These are phyloP conservation scores for Dillenia suffruticosa DNA, from an alignment of 164 flowering plant genomes.

Conservation along the genomic window DNA sequence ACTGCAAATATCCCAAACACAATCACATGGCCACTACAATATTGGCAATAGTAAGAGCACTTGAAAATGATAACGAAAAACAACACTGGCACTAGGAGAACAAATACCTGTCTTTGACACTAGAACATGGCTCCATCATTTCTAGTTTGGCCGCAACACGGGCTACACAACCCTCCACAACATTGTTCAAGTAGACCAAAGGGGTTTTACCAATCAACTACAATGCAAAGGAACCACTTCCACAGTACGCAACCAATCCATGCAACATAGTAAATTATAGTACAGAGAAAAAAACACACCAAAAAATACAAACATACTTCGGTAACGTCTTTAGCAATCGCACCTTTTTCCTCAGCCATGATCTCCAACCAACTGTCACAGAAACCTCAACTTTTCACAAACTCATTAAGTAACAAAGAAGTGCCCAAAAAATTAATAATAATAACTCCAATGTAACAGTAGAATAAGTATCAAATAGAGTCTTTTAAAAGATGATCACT, in stretches of 20 bases:
- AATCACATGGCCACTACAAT: too few relatives aligned
- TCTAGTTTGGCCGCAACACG: conserved; percentile 54
- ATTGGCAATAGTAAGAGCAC: too few relatives aligned
- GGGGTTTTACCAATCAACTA: conserved; percentile 54
- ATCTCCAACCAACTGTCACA: too few relatives aligned
- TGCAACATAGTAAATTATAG: too few relatives aligned
- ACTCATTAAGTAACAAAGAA: too few relatives aligned
- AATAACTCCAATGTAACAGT: too few relatives aligned
- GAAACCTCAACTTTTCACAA: too few relatives aligned
- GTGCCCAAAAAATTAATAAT: too few relatives aligned
- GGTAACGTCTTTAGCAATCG: conserved; percentile 47
- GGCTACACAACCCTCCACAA: conserved; percentile 50
- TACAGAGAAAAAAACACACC: not conserved
- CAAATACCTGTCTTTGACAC: conserved; percentile 51
- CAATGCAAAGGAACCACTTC: not conserved
- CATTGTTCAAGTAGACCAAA: conserved; percentile 42
- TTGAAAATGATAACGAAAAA: too few relatives aligned
- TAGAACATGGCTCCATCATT: conserved; percentile 50
- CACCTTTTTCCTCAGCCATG: conserved; percentile 10
- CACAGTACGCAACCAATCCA: too few relatives aligned
- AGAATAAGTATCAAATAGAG: too few relatives aligned
- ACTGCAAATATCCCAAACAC: not conserved
- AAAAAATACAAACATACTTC: conserved; percentile 26
- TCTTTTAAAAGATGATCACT: too few relatives aligned
- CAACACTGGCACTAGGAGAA: not conserved